Conservation (phyloP, 331 rosid species). For the Ulmus americana region DNA sequence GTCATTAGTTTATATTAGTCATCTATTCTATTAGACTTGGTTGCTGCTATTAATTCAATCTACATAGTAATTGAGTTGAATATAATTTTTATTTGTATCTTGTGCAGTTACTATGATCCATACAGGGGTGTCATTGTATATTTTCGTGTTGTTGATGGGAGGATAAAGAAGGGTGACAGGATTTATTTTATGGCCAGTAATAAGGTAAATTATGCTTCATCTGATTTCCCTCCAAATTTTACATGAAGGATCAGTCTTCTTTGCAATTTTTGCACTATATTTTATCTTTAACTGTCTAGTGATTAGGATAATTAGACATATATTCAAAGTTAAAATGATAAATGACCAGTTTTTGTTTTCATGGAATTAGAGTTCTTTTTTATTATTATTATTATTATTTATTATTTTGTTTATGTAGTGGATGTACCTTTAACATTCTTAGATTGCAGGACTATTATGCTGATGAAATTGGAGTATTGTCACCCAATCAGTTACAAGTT, state of each 20-base stretch:
- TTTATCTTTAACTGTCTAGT: no score
- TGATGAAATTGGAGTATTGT: conserved; percentile 86
- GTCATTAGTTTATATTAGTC: neutral
- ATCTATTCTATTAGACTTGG: neutral
- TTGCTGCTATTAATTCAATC: no score
- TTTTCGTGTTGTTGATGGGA: conserved; percentile 83
- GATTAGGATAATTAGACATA: no score
- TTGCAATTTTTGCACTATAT: no score
- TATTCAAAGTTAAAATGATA: no score
- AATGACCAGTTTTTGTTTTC: no score
- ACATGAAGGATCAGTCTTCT: neutral
- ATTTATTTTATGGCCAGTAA: conserved; percentile 83
- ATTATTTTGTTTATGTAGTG: no score
- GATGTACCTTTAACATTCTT: neutral
- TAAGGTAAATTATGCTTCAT: conserved; percentile 41
- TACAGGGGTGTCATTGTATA: conserved; percentile 90
- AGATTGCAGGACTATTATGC: conserved; percentile 68
- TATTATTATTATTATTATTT: no score
- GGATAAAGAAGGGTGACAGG: conserved; percentile 81
- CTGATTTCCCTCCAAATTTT: neutral
- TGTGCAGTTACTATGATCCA: conserved; percentile 83
- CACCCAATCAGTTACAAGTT: conserved; percentile 79
- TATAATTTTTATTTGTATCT: neutral
- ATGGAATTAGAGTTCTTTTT: no score
- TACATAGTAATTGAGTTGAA: no score